These are phyloP conservation scores for Skeletonema costatum DNA, from an alignment of 108 stramenopile species.

Conservation along the genomic window DNA sequence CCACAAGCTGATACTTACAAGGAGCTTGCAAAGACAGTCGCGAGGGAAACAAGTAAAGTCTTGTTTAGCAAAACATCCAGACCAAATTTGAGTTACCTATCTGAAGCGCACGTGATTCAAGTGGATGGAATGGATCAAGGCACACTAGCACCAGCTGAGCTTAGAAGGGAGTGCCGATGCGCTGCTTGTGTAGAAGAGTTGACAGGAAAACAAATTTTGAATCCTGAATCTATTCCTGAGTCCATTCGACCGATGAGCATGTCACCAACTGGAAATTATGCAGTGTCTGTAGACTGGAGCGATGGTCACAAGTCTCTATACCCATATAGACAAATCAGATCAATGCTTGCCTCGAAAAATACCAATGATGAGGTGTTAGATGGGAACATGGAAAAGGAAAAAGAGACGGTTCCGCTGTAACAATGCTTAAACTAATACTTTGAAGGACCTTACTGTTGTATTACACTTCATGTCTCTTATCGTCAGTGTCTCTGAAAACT, in stretches of 20 bases:
- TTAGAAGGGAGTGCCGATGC: conserved; percentile 83
- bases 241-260: conserved; percentile 62
- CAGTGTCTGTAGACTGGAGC: conserved; percentile 87
- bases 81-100: conserved; percentile 60
- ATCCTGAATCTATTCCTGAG: conserved; percentile 62
- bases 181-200: conserved; percentile 91
- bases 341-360: conserved; percentile 17
- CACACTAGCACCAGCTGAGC: conserved; percentile 58
- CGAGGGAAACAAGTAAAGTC: conserved; percentile 69
- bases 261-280: conserved; percentile 86
- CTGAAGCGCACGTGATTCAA: conserved; percentile 47
- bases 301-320: conserved; percentile 90
- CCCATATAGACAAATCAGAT: conserved; percentile 75
- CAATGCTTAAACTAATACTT: neutral
- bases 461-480: too few relatives aligned
- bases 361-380: neutral
- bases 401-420: neutral
- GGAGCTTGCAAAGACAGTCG: conserved; percentile 67
- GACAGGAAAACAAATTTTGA: conserved; percentile 85
- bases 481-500: too few relatives aligned
- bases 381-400: neutral
- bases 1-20: conserved; percentile 67
- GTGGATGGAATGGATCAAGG: conserved; percentile 25
- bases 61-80: conserved; percentile 18
- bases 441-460: too few relatives aligned